A percentile compares a stretch with the other conserved stretches of the same genome.
phyloP scores from a whole-genome alignment of 225 moss, liverwort and hornwort genomes.

The Bryum argenteum region DNA sequence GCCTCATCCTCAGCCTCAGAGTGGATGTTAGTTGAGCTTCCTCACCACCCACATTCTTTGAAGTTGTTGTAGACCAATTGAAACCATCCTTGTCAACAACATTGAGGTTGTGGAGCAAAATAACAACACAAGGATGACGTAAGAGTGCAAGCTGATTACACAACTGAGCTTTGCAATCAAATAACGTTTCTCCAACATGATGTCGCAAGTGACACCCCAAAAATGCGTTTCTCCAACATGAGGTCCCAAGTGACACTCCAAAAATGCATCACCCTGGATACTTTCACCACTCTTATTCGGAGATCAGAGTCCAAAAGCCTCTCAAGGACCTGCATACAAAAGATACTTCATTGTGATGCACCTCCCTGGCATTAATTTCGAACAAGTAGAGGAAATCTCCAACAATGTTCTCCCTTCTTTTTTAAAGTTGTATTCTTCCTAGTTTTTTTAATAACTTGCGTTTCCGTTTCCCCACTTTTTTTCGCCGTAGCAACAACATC shows the following conservation, averaged over 20 bases:
- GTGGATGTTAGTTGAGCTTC: no score
- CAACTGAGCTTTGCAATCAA: conserved; percentile 45
- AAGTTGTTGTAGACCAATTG: no score
- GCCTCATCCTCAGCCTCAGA: no score
- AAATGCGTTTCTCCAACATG: conserved; percentile 49
- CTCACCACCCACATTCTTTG: no score
- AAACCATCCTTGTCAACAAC: not conserved
- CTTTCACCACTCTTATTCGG: not conserved
- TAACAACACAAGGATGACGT: conserved; percentile 31
- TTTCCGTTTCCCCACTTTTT: conserved; percentile 38
- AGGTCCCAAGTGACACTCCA: conserved; percentile 49
- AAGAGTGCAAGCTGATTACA: conserved; percentile 48
- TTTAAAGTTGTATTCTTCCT: conserved; percentile 33
- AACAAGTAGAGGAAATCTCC: conserved; percentile 56
- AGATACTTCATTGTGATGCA: conserved; percentile 53
- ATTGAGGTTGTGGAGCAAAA: conserved; percentile 38
- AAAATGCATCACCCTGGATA: conserved; percentile 30
- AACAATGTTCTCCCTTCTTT: conserved; percentile 39
- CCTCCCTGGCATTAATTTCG: conserved; percentile 20
- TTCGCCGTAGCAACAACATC: not conserved
- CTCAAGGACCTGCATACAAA: conserved; percentile 54
- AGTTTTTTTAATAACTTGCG: conserved; percentile 42
- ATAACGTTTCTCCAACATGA: no score
- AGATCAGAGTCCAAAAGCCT: conserved; percentile 42
- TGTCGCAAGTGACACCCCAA: no score